Conservation (phyloP, 2,329 filamentous ascomycete genomes). For the Exophiala mesophila region DNA sequence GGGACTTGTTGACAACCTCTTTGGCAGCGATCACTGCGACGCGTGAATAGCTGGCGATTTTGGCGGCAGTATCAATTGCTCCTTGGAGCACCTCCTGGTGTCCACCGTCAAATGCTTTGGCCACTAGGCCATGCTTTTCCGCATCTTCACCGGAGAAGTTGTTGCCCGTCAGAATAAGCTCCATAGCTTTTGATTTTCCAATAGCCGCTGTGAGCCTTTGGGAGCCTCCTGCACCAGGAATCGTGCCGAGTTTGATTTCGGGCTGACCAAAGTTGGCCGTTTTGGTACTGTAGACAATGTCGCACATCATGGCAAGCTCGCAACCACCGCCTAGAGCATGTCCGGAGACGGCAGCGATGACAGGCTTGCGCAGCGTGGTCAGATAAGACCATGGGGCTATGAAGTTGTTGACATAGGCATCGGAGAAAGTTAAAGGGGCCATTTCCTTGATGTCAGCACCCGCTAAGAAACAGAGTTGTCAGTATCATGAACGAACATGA, state of each 20-base stretch:
- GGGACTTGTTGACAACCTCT: constrained; percentile 99
- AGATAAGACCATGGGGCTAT: constrained; percentile 92
- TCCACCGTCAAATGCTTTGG: constrained; percentile 66
- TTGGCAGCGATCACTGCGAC: constrained; percentile 88
- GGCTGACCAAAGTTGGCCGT: constrained; percentile 91
- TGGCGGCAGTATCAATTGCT: constrained; percentile 77
- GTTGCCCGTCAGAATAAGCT: constrained; percentile 80
- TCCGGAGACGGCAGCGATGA: constrained; percentile 90
- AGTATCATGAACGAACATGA: no score
- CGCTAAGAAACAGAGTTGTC: no score
- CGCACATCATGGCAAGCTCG: constrained; percentile 95
- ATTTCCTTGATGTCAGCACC: constrained; percentile 99
- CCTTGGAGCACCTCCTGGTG: constrained; percentile 79
- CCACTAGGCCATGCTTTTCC: constrained; percentile 84
- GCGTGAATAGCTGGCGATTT: constrained; percentile 77
- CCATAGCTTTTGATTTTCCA: constrained; percentile 84
- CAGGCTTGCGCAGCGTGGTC: constrained; percentile 81
- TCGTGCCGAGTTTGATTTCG: constrained; percentile 90
- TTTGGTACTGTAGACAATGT: constrained; percentile 85
- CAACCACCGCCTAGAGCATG: constrained; percentile 93
- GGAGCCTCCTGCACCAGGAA: constrained; percentile 86
- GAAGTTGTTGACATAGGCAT: constrained; percentile 84
- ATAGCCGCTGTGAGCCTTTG: constrained; percentile 80
- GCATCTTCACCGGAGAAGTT: constrained; percentile 81
- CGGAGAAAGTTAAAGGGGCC: constrained; percentile 82